Base-by-base conservation (phyloP, 495 filamentous ascomycete species). In the Tuber indicum region DNA sequence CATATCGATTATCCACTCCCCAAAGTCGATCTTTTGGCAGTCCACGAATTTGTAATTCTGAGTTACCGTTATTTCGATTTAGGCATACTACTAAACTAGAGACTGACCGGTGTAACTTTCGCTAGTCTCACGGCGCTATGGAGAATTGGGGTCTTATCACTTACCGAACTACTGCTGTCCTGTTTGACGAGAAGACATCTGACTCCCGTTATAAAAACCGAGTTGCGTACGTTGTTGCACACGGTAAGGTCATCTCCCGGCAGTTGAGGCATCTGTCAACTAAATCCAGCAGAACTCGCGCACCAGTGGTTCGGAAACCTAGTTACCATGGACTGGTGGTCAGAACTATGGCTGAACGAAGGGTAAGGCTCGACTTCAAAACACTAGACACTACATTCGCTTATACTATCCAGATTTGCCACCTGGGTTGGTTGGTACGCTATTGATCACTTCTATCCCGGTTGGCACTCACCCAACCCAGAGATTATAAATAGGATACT, bases 261-360 rank as follows among this genome's bases (percentile, higher is more conserved):
- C 17, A 23, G 44, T 46, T 19, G n/a, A 70, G 46, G 26, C 6
- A 41, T 70, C 72, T 72, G 46, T 46, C 71, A 47, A 78, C 32
- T 32, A 75, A 62, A 62, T 81, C 72, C 73, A 77, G 69, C 46
- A 89, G 94, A 99, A 83, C 86, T 99, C 70, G 96, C 96, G 44
- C 96, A 99, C 84, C 96, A 98, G 86, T 99, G 96, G 96, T 99
- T 98, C 82, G 96, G 96, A 45, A 97, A 99, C 83, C 89, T 98
- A 26, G 96, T 98, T 36, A 93, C 91, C 23, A 93, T 93, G 91
- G 89, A 91, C 78, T 91, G 89, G 89, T 98, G 96, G 96, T 94
- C 92, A 83, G 96, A 97, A 84, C 88, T 99, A 39, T 99, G 96
- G 95, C 88, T 98, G 19, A 96, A 96, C 77, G 95, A 98, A 84